These are phyloP conservation scores for Xenoacremonium recifei DNA, from an alignment of 2,329 filamentous ascomycete genomes.

Conservation along the genomic window DNA sequence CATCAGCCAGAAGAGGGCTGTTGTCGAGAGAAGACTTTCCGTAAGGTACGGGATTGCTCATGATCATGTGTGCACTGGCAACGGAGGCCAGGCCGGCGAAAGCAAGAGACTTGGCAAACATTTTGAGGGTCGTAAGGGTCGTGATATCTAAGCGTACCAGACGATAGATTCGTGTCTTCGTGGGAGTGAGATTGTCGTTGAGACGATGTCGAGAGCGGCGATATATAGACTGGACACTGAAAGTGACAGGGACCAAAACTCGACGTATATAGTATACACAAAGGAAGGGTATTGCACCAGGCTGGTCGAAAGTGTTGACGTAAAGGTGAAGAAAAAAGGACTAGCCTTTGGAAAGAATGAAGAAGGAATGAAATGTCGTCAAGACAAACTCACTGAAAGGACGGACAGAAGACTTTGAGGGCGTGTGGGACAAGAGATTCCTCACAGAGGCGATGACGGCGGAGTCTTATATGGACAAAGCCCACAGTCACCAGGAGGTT, in stretches of 20 bases:
- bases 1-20: slow-evolving; percentile 58
- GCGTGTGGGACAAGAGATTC: slow-evolving; percentile 16
- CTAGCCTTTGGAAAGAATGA: slow-evolving; percentile 26
- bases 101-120: slow-evolving; percentile 51
- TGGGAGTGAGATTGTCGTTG: slow-evolving; percentile 24
- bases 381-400: slow-evolving; percentile 28
- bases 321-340: slow-evolving; percentile 17
- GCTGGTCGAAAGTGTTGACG: slow-evolving; percentile 22
- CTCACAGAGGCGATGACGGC: slow-evolving; percentile 11
- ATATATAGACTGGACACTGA: slow-evolving; percentile 17
- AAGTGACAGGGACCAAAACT: slow-evolving; percentile 18
- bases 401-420: slow-evolving; percentile 26
- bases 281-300: slow-evolving; percentile 26
- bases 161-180: slow-evolving; percentile 25
- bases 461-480: slow-evolving; percentile 23
- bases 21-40: slow-evolving; percentile 45
- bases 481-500: slow-evolving; percentile 14
- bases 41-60: slow-evolving; percentile 68
- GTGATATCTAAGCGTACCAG: slow-evolving; percentile 29
- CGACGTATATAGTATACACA: slow-evolving; percentile 18
- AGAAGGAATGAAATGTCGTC: slow-evolving; percentile 28
- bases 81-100: slow-evolving; percentile 56
- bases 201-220: slow-evolving; percentile 28
- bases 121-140: slow-evolving; percentile 40
- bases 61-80: slow-evolving; percentile 73